These are phyloP conservation scores for Smithsoniella earleae DNA, from an alignment of 163 green algal genomes.

Conservation along the genomic window DNA sequence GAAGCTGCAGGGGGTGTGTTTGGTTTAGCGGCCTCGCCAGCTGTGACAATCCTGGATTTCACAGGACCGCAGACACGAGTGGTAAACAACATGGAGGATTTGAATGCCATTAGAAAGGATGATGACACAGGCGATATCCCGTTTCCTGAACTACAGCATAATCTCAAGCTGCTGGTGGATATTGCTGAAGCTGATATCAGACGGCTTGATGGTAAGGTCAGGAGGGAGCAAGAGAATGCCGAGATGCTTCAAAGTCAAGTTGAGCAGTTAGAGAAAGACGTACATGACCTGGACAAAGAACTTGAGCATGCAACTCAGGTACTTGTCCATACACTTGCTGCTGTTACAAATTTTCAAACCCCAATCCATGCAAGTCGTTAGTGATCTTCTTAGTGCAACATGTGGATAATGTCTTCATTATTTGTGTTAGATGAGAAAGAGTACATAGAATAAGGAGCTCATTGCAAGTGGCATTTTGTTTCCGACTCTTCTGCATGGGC, in stretches of 20 bases:
- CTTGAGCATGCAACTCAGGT: conserved; percentile 22
- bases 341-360: no score
- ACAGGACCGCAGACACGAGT: conserved; percentile 69
- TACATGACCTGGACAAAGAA: conserved; percentile 21
- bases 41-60: conserved; percentile 92
- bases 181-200: conserved; percentile 79
- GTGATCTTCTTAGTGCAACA: no score
- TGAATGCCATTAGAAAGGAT: conserved; percentile 49
- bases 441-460: no score
- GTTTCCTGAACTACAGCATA: conserved; percentile 96
- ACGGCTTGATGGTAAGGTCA: conserved; percentile 63
- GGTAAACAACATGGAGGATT: conserved; percentile 80
- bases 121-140: conserved; percentile 43
- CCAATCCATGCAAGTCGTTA: no score
- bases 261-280: conserved; percentile 52
- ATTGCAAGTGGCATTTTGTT: no score
- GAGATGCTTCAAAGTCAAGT: conserved; percentile 61
- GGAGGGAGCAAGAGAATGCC: conserved; percentile 71
- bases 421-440: no score
- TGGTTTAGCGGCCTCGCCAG: neutral
- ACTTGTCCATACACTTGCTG: no score
- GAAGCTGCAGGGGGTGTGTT: conserved; percentile 39
- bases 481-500: no score
- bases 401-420: no score
- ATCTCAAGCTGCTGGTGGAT: conserved; percentile 91